Evolutionary conservation across 495 filamentous ascomycete genomes (phyloP).

Genomic region (Neurospora tetraspora): DNA sequence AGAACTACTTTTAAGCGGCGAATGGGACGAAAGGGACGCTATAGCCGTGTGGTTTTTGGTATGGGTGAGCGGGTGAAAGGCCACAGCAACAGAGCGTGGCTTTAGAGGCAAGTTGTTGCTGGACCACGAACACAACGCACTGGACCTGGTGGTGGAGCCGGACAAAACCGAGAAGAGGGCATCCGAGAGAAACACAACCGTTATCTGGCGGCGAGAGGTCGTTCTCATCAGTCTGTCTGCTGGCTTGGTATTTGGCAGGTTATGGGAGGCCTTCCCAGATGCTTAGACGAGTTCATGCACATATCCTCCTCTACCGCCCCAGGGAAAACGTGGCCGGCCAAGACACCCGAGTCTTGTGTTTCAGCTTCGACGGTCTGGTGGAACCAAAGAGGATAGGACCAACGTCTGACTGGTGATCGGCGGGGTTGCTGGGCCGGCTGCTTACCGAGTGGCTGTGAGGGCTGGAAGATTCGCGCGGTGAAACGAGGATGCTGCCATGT

Average conservation of each 20-base stretch:
- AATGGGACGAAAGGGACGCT: not conserved
- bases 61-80: not conserved
- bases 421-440: not conserved
- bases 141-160: conserved; percentile 73
- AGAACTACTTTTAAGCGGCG: conserved; percentile 67
- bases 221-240: conserved; percentile 87
- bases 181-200: conserved; percentile 70
- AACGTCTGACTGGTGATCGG: not conserved
- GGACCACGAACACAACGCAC: conserved; percentile 58
- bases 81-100: conserved; percentile 35
- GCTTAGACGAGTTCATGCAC: conserved; percentile 73
- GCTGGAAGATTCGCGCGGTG: not conserved
- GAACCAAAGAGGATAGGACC: not conserved
- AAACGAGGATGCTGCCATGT: not conserved
- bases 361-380: not conserved
- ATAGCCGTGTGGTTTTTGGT: not conserved
- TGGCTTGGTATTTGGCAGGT: conserved; percentile 88
- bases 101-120: conserved; percentile 78
- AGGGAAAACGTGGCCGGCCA: not conserved
- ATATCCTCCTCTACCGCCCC: not conserved
- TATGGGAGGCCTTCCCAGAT: conserved; percentile 82
- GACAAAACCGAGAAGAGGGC: conserved; percentile 59
- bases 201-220: conserved; percentile 94
- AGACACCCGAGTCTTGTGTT: not conserved
- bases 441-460: not conserved